Conservation (phyloP, 371 early-diverging fungal genomes). For the Sporodiniella umbellata region DNA sequence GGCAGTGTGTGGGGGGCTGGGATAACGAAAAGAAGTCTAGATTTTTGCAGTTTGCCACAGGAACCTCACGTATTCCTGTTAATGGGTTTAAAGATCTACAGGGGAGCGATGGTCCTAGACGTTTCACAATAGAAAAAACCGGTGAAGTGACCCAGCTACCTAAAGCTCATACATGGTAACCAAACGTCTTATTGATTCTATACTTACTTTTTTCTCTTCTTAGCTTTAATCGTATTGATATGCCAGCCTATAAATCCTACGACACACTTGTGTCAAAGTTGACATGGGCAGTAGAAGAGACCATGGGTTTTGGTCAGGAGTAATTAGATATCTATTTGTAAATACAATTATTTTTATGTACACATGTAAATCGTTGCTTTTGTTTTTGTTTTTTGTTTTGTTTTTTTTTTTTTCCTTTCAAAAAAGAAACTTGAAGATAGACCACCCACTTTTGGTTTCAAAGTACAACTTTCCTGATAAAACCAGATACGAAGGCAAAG, state of each 20-base stretch:
- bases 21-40: slow-evolving; percentile 93
- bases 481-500: too few relatives aligned
- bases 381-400: too few relatives aligned
- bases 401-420: too few relatives aligned
- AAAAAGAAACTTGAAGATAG: too few relatives aligned
- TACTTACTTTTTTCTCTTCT: slow-evolving; percentile 1
- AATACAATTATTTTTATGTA: too few relatives aligned
- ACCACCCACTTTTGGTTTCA: too few relatives aligned
- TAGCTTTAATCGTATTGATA: slow-evolving; percentile 93
- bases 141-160: slow-evolving; percentile 87
- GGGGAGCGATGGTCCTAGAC: slow-evolving; percentile 93
- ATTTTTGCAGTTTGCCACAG: slow-evolving; percentile 96
- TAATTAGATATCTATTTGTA: slow-evolving; percentile 27
- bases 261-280: slow-evolving; percentile 76
- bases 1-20: slow-evolving; percentile 89
- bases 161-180: slow-evolving; percentile 92
- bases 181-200: neutral
- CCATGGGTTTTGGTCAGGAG: slow-evolving; percentile 81
- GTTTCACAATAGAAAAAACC: slow-evolving; percentile 95
- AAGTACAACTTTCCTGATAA: too few relatives aligned
- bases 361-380: too few relatives aligned
- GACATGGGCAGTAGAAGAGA: slow-evolving; percentile 92
- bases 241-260: slow-evolving; percentile 86
- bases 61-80: slow-evolving; percentile 97
- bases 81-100: slow-evolving; percentile 98